Conservation (phyloP, 225 moss, liverwort and hornwort species). For the Sphagnum tenellum region DNA sequence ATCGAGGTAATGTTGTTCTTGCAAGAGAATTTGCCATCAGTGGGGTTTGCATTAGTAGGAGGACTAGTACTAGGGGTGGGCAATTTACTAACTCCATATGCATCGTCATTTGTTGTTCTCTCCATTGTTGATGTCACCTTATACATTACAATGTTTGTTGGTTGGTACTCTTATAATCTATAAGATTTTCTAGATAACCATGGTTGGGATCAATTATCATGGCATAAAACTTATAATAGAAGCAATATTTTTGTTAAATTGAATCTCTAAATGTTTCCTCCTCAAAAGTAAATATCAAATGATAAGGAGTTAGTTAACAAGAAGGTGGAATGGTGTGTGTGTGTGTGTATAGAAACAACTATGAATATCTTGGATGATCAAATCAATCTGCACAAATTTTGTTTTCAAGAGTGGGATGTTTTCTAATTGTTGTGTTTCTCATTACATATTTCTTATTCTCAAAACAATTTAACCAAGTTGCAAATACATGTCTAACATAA, state of each 20-base stretch:
- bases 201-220: no score
- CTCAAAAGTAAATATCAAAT: no score
- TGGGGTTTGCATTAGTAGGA: conserved; percentile 62
- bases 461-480: conserved; percentile 55
- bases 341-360: conserved; percentile 34
- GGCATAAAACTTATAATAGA: no score
- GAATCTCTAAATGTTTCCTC: no score
- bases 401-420: conserved; percentile 88
- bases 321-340: background rate
- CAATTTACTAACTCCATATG: conserved; percentile 71
- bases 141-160: conserved; percentile 78
- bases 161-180: conserved; percentile 12
- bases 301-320: background rate
- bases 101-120: conserved; percentile 74
- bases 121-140: conserved; percentile 61
- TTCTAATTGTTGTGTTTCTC: conserved; percentile 72
- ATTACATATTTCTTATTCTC: conserved; percentile 61
- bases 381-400: conserved; percentile 74
- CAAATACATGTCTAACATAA: conserved; percentile 8
- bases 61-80: conserved; percentile 67
- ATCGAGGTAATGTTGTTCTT: background rate
- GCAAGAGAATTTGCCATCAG: conserved; percentile 57
- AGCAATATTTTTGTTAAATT: no score
- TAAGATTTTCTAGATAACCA: no score
- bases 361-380: conserved; percentile 79